Conservation (phyloP, 148 eudicot species). For the Spergularia marina region DNA sequence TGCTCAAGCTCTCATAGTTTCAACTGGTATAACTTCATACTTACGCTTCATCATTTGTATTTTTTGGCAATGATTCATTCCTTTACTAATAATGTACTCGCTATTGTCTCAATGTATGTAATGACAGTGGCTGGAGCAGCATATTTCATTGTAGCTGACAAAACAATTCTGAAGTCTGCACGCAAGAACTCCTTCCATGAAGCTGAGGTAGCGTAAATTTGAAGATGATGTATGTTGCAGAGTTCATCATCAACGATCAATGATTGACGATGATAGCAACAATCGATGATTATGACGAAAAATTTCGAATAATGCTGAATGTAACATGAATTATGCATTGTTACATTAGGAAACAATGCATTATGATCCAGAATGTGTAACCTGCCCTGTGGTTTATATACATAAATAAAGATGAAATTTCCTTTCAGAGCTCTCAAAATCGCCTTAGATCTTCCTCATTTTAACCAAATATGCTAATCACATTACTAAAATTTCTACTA, state of each 20-base stretch:
- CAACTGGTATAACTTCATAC: conserved; percentile 47
- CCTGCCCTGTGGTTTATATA: conserved; percentile 8
- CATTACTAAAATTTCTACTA: too few species aligned
- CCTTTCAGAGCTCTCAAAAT: background rate
- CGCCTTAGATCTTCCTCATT: too few species aligned
- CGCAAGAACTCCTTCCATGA: conserved; percentile 66
- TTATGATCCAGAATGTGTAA: background rate
- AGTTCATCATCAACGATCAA: background rate
- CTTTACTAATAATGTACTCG: background rate
- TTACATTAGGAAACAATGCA: conserved; percentile 11
- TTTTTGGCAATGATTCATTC: too few species aligned
- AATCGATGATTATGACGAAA: conserved; percentile 25
- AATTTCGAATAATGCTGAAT: conserved; percentile 2
- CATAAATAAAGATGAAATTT: conserved; percentile 21
- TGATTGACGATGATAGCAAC: background rate
- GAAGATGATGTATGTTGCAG: background rate
- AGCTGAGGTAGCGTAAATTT: conserved; percentile 20
- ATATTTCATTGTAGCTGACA: conserved; percentile 91
- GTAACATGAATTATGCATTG: conserved; percentile 11
- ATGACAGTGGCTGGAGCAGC: conserved; percentile 66
- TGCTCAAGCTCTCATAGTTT: conserved; percentile 89
- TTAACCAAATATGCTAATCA: too few species aligned
- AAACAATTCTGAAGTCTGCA: conserved; percentile 74
- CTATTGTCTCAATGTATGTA: background rate
- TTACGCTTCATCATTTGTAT: background rate